These are phyloP conservation scores for Leonotis leonurus DNA, from an alignment of 257 asterid genomes.

Conservation along the genomic window DNA sequence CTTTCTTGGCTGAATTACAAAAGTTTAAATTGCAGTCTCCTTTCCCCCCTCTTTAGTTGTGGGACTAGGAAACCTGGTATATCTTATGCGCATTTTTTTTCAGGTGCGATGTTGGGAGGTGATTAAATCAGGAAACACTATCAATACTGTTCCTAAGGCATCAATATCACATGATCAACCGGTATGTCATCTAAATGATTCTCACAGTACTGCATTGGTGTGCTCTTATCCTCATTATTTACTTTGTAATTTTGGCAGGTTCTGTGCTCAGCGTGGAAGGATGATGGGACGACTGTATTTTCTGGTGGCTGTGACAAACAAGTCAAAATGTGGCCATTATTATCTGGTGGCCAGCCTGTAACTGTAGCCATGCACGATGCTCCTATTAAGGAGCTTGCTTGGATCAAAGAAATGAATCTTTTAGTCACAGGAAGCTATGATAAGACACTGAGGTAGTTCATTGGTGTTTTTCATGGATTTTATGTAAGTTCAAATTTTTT, in stretches of 20 bases:
- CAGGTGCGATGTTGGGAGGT: slow-evolving; percentile 99
- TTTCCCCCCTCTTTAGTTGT: neutral
- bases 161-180: slow-evolving; percentile 86
- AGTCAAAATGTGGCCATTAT: slow-evolving; percentile 95
- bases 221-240: neutral
- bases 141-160: slow-evolving; percentile 69
- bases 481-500: neutral
- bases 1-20: neutral
- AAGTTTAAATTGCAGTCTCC: neutral
- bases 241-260: slow-evolving; percentile 48
- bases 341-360: slow-evolving; percentile 66
- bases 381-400: slow-evolving; percentile 87
- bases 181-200: slow-evolving; percentile 25
- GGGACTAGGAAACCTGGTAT: slow-evolving; percentile 7
- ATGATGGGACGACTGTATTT: slow-evolving; percentile 92
- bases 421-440: slow-evolving; percentile 92
- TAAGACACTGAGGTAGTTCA: slow-evolving; percentile 73
- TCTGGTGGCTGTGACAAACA: slow-evolving; percentile 99
- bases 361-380: slow-evolving; percentile 94
- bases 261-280: slow-evolving; percentile 91
- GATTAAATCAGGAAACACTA: slow-evolving; percentile 45
- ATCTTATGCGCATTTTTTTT: slow-evolving; percentile 8
- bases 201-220: neutral
- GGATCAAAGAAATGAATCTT: slow-evolving; percentile 90
- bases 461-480: neutral